phyloP scores from a whole-genome alignment of 495 filamentous ascomycete species.

The Talaromyces liani region DNA sequence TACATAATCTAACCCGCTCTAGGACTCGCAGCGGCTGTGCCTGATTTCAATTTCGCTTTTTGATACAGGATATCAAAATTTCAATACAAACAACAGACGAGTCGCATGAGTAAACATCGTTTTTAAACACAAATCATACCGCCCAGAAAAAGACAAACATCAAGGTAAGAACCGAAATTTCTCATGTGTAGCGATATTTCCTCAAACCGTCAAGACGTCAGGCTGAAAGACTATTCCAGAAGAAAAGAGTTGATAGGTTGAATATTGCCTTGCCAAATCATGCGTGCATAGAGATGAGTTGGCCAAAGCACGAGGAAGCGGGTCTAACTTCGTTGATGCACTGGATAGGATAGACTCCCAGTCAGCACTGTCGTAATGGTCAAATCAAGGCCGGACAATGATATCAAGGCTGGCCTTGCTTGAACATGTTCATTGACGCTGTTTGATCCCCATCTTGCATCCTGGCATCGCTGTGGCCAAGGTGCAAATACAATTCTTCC shows the following conservation, averaged over 20 bases:
- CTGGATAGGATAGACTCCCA: neutral
- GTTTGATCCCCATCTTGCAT: neutral
- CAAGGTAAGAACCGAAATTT: neutral
- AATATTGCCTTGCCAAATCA: neutral
- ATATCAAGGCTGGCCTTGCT: neutral
- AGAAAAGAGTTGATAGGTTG: neutral
- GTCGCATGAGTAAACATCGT: neutral
- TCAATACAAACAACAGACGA: neutral
- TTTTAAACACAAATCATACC: neutral
- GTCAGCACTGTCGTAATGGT: neutral
- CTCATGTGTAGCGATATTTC: neutral
- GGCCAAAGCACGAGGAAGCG: neutral
- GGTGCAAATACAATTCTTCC: neutral
- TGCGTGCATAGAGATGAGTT: constrained; percentile 1
- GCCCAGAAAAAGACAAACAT: neutral
- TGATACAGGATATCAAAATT: neutral
- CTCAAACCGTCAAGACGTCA: neutral
- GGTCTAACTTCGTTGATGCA: neutral
- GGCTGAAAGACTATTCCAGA: neutral
- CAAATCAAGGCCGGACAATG: neutral
- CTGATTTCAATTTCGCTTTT: neutral
- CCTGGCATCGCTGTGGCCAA: neutral
- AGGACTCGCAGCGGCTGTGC: neutral
- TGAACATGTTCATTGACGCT: neutral
- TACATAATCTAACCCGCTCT: neutral